Evolutionary conservation across 495 filamentous ascomycete species (phyloP), one percentile per base, ranked within the genome.

Genomic region (Penicillium coprophilum): DNA sequence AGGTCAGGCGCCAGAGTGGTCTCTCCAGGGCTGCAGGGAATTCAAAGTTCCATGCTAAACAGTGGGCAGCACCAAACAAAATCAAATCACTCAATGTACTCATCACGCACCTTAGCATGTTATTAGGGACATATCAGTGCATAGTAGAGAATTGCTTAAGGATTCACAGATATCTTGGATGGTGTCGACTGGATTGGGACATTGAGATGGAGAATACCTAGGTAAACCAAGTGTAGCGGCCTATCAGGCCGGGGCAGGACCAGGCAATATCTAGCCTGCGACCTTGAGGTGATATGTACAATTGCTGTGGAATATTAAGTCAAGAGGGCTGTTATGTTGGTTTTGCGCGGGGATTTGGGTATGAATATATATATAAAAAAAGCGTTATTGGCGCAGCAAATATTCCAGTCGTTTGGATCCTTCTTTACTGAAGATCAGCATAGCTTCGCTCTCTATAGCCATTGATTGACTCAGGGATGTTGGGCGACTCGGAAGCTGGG

Each of bases 171-270:
- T 40, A 52, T 43, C n/a, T 15, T 10, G 9, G 6, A 27, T 40
- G 50, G 23, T 9, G 21, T 30, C 7, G 50, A 28, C 38, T 52
- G 31, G 30, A 28, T 27, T 52, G 50, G 50, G 12, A 52, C 24
- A 7, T 39, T 31, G 23, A 43, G 50, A 30, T 43, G 50, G 21
- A 52, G 32, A 15, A 41, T 20, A n/a, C n/a, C n/a, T n/a, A n/a
- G n/a, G n/a, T n/a, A 43, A 36, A 52, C 50, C 50, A 52, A 27
- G 36, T 52, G 50, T 36, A 52, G 20, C 41, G 34, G 8, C 34
- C 23, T 23, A 41, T 32, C 12, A 52, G 23, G 32, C 50, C 20
- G 34, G 43, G 13, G 19, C 50, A 52, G 10, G 34, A 19, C 50
- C 50, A 52, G 34, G 43, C 11, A 5, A 52, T 52, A 36, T 52